phyloP scores from a whole-genome alignment of 495 filamentous ascomycete species.

The Xylaria curta region DNA sequence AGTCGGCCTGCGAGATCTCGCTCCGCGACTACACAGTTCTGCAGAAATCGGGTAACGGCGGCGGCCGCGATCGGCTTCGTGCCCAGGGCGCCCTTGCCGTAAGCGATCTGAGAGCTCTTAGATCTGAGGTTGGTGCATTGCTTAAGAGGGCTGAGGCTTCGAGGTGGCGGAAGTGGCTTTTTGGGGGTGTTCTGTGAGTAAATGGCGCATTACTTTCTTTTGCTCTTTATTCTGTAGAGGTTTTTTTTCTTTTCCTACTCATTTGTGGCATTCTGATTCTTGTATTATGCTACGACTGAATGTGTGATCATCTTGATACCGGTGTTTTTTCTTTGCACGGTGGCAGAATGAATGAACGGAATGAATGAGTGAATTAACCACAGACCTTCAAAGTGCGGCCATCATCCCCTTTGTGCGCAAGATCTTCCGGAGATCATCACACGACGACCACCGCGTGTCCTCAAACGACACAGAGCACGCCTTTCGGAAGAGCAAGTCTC shows the following conservation, averaged over 20 bases:
- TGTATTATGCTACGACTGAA: not conserved
- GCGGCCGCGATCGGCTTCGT: slow-evolving; percentile 40
- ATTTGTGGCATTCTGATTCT: not conserved
- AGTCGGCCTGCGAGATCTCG: slow-evolving; percentile 38
- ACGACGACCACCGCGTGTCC: slow-evolving; percentile 34
- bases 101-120: slow-evolving; percentile 41
- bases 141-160: slow-evolving; percentile 43
- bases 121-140: slow-evolving; percentile 40
- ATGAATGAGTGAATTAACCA: not conserved
- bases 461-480: slow-evolving; percentile 56
- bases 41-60: slow-evolving; percentile 33
- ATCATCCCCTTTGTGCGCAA: slow-evolving; percentile 51
- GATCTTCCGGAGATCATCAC: slow-evolving; percentile 46
- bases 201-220: not conserved
- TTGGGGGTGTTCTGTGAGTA: slow-evolving; percentile 51
- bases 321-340: not conserved
- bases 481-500: slow-evolving; percentile 48
- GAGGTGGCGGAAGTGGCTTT: slow-evolving; percentile 50
- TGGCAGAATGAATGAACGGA: not conserved
- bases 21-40: slow-evolving; percentile 46
- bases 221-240: not conserved
- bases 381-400: slow-evolving; percentile 38
- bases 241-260: not conserved
- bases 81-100: slow-evolving; percentile 44
- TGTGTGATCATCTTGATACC: not conserved